Percentiles rank a stretch among this genome's conserved stretches.
These are phyloP conservation scores for Pilatotrama ljubarskyi DNA, from an alignment of 768 basidiomycete species.

Conservation along the genomic window DNA sequence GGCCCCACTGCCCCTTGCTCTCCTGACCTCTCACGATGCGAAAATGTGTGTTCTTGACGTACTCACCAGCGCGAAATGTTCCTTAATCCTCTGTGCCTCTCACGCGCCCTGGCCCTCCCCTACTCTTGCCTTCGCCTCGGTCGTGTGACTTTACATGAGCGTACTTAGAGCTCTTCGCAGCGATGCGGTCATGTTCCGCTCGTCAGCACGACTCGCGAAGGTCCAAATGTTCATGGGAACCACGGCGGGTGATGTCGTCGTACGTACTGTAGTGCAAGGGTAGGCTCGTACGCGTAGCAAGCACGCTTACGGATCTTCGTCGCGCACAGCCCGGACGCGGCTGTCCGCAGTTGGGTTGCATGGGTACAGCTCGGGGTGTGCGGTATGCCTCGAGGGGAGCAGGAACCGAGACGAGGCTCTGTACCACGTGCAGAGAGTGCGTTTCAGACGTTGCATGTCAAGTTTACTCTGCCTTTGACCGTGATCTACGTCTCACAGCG, in stretches of 20 bases:
- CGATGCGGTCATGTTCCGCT: constrained; percentile 1
- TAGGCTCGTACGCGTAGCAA: neutral
- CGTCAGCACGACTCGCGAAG: neutral
- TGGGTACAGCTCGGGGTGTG: neutral
- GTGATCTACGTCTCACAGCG: too few species aligned
- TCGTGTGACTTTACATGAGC: neutral
- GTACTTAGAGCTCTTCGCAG: neutral
- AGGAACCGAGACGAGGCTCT: too few species aligned
- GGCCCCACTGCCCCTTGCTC: neutral
- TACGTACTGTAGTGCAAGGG: neutral
- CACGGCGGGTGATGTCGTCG: neutral
- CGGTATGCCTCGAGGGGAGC: neutral
- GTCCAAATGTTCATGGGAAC: neutral
- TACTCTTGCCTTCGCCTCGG: neutral
- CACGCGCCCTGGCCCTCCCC: neutral
- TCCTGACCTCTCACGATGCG: constrained; percentile 8
- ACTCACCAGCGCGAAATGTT: neutral
- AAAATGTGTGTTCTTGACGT: constrained; percentile 3
- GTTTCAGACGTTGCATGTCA: too few species aligned
- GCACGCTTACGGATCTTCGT: constrained; percentile 3
- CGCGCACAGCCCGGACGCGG: neutral
- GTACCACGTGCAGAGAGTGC: too few species aligned
- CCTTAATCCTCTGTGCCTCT: neutral
- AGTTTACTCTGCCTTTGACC: too few species aligned
- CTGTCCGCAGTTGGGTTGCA: too few species aligned